phyloP scores from a whole-genome alignment of 75 land plant species.

The Picea sitchensis region DNA sequence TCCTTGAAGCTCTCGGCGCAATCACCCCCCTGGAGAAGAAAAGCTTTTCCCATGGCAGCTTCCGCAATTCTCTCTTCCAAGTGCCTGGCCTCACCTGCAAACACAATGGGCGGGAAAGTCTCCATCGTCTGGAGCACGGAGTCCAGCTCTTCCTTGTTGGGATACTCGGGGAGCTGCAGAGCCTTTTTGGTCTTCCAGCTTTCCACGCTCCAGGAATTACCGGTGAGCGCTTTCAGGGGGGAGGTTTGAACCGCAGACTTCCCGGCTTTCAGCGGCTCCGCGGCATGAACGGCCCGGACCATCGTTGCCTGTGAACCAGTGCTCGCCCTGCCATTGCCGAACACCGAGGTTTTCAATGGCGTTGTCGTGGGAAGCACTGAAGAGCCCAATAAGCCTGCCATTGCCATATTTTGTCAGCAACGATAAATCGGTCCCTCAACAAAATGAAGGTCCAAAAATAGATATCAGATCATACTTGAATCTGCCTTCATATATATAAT shows the following conservation, averaged over 20 bases:
- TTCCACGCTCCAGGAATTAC: constrained; percentile 36
- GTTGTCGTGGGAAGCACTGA: too few species aligned
- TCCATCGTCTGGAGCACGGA: constrained; percentile 40
- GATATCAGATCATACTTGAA: too few species aligned
- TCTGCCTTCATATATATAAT: too few species aligned
- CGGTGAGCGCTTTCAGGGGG: background rate
- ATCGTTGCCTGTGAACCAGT: background rate
- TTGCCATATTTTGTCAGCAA: too few species aligned
- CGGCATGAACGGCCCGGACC: constrained; percentile 55
- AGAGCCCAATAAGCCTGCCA: too few species aligned
- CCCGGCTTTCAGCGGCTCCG: constrained; percentile 34
- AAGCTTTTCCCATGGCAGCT: constrained; percentile 62
- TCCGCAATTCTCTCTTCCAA: constrained; percentile 59
- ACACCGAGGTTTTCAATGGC: background rate
- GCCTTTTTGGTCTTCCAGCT: constrained; percentile 66
- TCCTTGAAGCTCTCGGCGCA: constrained; percentile 88
- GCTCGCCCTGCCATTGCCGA: background rate
- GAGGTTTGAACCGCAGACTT: constrained; percentile 6
- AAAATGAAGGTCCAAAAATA: too few species aligned
- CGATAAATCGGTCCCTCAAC: too few species aligned
- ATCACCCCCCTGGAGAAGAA: constrained; percentile 66
- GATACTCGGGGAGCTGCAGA: constrained; percentile 61
- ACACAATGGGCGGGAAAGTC: constrained; percentile 61
- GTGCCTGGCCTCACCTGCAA: constrained; percentile 65
- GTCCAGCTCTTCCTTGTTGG: constrained; percentile 40